Evolutionary conservation across 1,284 basidiomycete genomes (phyloP).

Genomic region (Leccinum griseonigrum): DNA sequence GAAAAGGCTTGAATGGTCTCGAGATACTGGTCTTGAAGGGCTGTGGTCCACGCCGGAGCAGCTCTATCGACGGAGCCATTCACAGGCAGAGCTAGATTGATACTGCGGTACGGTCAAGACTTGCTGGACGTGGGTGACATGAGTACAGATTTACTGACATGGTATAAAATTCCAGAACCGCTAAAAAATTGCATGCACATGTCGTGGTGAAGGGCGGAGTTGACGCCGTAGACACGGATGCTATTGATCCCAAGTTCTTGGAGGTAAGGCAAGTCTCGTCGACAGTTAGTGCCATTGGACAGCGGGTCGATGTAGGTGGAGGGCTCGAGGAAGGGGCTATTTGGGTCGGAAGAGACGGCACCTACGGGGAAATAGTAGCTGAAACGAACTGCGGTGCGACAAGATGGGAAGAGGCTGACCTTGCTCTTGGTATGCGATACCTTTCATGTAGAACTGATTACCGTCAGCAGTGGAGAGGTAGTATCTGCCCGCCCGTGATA

Average conservation of each 20-base stretch:
- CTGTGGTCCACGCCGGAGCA: conserved; percentile 79
- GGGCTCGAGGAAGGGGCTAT: conserved; percentile 78
- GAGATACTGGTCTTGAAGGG: conserved; percentile 79
- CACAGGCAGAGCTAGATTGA: conserved; percentile 81
- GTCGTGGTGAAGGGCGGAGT: conserved; percentile 81
- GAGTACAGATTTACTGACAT: conserved; percentile 54
- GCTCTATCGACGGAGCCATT: conserved; percentile 85
- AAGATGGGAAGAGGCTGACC: conserved; percentile 41
- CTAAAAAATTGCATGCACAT: conserved; percentile 80
- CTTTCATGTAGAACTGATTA: conserved; percentile 86
- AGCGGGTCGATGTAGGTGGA: conserved; percentile 77
- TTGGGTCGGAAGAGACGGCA: conserved; percentile 43
- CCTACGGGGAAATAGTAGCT: conserved; percentile 34
- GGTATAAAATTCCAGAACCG: conserved; percentile 79
- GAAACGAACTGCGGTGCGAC: background rate
- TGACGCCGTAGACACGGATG: conserved; percentile 83
- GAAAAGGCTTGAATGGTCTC: conserved; percentile 76
- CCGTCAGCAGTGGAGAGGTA: conserved; percentile 74
- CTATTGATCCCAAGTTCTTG: conserved; percentile 69
- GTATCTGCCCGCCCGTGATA: conserved; percentile 66
- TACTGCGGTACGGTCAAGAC: conserved; percentile 40
- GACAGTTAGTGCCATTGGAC: conserved; percentile 64
- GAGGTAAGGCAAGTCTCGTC: conserved; percentile 78
- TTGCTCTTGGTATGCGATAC: conserved; percentile 87
- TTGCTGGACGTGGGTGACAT: background rate